Percentiles rank a stretch among this genome's conserved stretches.
phyloP scores from a whole-genome alignment of 305 asterid species.

The Euphrasia arctica region DNA sequence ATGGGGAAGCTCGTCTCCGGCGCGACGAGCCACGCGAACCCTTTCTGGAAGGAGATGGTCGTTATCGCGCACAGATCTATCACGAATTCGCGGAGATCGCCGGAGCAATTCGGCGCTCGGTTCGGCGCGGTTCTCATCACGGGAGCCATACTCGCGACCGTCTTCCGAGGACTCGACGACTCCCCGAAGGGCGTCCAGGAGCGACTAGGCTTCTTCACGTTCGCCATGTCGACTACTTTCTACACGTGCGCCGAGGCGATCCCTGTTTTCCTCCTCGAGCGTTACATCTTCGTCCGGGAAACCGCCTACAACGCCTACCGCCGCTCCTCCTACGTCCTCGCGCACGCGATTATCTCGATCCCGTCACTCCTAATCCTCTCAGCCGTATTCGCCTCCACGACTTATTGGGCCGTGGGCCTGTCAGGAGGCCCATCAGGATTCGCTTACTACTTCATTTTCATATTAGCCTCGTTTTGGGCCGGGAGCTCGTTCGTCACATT shows the following conservation, averaged over 20 bases:
- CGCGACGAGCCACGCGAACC: conserved; percentile 48
- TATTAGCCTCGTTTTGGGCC: conserved; percentile 60
- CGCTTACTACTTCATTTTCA: conserved; percentile 39
- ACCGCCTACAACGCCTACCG: conserved; percentile 64
- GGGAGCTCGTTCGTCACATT: conserved; percentile 66
- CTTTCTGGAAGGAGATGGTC: conserved; percentile 66
- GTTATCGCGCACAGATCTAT: conserved; percentile 67
- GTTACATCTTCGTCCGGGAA: conserved; percentile 62
- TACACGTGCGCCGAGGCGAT: conserved; percentile 64
- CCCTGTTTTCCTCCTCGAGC: conserved; percentile 48
- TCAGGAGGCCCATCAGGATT: conserved; percentile 46
- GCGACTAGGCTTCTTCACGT: conserved; percentile 64
- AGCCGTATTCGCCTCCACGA: conserved; percentile 35
- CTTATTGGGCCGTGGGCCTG: conserved; percentile 55
- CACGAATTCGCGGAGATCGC: conserved; percentile 64
- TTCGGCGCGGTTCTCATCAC: conserved; percentile 66
- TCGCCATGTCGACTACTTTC: conserved; percentile 63
- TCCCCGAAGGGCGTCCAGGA: conserved; percentile 77
- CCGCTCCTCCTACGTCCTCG: conserved; percentile 49
- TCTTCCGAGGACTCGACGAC: conserved; percentile 54
- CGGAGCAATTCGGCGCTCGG: conserved; percentile 65
- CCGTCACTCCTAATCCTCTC: conserved; percentile 46
- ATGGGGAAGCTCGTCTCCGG: conserved; percentile 75
- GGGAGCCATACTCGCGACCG: conserved; percentile 65
- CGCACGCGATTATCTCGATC: conserved; percentile 46